Conservation (phyloP, 805 yeast species). For the Pichia scutulata region DNA sequence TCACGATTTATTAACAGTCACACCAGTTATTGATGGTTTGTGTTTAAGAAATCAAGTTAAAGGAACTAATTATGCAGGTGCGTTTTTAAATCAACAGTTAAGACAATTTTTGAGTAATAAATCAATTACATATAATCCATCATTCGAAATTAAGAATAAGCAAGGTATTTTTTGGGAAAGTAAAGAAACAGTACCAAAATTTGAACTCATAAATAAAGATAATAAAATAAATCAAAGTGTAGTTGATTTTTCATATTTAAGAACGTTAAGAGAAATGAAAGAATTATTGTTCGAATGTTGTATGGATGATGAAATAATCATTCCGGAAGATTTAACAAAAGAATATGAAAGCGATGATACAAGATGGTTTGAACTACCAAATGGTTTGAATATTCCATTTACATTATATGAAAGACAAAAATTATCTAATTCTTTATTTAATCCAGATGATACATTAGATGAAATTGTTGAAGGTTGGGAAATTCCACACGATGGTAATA, state of each 20-base stretch:
- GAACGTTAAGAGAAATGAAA: slow-evolving; percentile 64
- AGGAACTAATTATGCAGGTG: slow-evolving; percentile 71
- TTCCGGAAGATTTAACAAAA: slow-evolving; percentile 22
- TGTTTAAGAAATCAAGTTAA: slow-evolving; percentile 61
- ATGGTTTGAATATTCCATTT: slow-evolving; percentile 60
- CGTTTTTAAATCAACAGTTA: slow-evolving; percentile 50
- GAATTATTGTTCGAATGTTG: slow-evolving; percentile 55
- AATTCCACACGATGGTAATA: slow-evolving; percentile 45
- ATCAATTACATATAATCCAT: slow-evolving; percentile 33
- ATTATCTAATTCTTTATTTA: slow-evolving; percentile 67
- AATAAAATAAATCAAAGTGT: slow-evolving; percentile 37
- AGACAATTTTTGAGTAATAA: slow-evolving; percentile 31
- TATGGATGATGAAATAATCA: slow-evolving; percentile 18
- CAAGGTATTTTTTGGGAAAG: slow-evolving; percentile 24
- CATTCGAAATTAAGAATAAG: slow-evolving; percentile 46
- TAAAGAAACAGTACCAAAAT: slow-evolving; percentile 17
- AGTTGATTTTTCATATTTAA: slow-evolving; percentile 47
- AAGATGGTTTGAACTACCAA: slow-evolving; percentile 65
- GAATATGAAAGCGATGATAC: slow-evolving; percentile 21
- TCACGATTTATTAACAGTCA: slow-evolving; percentile 65
- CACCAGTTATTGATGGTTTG: slow-evolving; percentile 80
- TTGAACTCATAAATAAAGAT: slow-evolving; percentile 17
- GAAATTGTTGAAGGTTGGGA: slow-evolving; percentile 27
- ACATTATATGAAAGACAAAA: slow-evolving; percentile 48
- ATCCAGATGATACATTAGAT: slow-evolving; percentile 37